phyloP scores from a whole-genome alignment of 306 rosid genomes.

The Castanopsis chinensis region DNA sequence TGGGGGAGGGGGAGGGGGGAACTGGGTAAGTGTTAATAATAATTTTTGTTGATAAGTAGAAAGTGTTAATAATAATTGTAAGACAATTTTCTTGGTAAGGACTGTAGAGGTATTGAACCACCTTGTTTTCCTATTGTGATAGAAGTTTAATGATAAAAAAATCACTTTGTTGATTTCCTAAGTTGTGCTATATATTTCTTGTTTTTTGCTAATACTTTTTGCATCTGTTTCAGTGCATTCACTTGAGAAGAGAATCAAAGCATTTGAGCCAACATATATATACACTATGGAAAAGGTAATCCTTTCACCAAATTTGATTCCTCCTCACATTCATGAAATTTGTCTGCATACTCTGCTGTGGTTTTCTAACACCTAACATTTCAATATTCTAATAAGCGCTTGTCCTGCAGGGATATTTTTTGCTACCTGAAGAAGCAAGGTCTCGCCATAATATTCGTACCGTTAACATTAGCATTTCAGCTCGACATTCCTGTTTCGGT shows the following conservation, averaged over 20 bases:
- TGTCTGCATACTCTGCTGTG: not conserved
- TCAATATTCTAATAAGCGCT: slow-evolving; percentile 1
- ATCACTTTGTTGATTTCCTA: not conserved
- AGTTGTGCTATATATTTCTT: not conserved
- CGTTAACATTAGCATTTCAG: slow-evolving; percentile 87
- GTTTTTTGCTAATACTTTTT: slow-evolving; percentile 1
- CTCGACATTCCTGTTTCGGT: slow-evolving; percentile 94
- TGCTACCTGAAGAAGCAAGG: slow-evolving; percentile 91
- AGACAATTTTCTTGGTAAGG: no score
- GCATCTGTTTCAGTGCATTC: slow-evolving; percentile 72
- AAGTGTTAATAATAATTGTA: no score
- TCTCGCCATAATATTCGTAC: slow-evolving; percentile 81
- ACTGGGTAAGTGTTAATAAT: no score
- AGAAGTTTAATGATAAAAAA: no score
- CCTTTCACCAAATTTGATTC: not conserved
- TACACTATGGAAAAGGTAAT: slow-evolving; percentile 95
- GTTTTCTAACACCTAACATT: slow-evolving; percentile 14
- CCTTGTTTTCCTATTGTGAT: no score
- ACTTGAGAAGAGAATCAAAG: slow-evolving; percentile 76
- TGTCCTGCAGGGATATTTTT: slow-evolving; percentile 76
- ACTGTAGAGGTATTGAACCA: no score
- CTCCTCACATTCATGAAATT: slow-evolving; percentile 9
- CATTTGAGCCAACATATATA: slow-evolving; percentile 83
- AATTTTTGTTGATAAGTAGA: no score
- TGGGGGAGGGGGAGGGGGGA: no score